Evolutionary conservation across 305 asterid species (phyloP).

Genomic region (Ajuga reptans): DNA sequence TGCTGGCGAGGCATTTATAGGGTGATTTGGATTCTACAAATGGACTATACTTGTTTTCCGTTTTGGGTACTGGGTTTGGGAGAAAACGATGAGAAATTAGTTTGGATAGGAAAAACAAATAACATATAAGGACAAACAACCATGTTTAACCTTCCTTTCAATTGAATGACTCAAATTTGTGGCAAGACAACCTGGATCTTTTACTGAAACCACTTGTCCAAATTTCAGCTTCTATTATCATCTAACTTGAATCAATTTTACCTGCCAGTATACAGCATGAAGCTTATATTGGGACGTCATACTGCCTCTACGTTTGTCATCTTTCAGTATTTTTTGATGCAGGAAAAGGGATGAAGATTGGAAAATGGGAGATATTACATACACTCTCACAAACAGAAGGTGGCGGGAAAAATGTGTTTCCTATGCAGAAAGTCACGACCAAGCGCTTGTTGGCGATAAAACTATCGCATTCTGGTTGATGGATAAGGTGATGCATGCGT

Average conservation of each 20-base stretch:
- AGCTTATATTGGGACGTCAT: not conserved
- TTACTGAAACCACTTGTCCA: not conserved
- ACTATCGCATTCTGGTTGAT: slow-evolving; percentile 98
- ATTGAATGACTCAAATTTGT: not conserved
- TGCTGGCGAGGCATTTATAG: not conserved
- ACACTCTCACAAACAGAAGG: slow-evolving; percentile 88
- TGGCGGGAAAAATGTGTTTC: slow-evolving; percentile 88
- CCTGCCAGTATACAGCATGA: not conserved
- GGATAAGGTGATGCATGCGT: slow-evolving; percentile 71
- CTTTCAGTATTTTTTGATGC: slow-evolving; percentile 21
- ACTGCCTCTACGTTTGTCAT: not conserved
- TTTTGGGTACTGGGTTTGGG: not conserved
- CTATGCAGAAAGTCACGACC: slow-evolving; percentile 98
- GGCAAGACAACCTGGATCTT: not conserved
- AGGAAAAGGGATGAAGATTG: slow-evolving; percentile 97
- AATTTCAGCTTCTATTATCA: not conserved
- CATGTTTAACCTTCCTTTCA: not conserved
- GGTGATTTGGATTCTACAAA: not conserved
- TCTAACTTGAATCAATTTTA: slow-evolving; percentile 6
- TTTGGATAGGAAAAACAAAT: too few relatives aligned
- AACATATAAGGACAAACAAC: not conserved
- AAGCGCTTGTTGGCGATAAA: slow-evolving; percentile 97
- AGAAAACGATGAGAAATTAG: not conserved
- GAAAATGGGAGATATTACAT: slow-evolving; percentile 82
- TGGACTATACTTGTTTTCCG: not conserved